These are phyloP conservation scores for Metschnikowia colocasiae DNA, from an alignment of 805 yeast genomes.

Conservation along the genomic window DNA sequence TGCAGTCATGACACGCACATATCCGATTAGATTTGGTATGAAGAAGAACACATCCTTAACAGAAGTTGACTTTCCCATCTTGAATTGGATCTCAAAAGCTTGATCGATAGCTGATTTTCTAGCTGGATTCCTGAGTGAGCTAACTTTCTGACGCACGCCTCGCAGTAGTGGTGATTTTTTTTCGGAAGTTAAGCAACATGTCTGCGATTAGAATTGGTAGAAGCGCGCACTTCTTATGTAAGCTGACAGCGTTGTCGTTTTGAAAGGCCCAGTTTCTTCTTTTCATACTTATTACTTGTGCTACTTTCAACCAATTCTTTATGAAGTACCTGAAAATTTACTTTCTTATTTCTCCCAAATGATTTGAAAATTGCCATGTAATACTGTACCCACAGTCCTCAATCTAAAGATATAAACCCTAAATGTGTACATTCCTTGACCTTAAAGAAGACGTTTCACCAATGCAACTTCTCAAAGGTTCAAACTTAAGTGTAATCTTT, in stretches of 20 bases:
- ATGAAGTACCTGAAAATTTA: too few species aligned
- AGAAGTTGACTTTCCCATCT: constrained; percentile 1
- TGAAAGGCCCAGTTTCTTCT: not conserved
- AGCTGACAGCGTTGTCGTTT: not conserved
- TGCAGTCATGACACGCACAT: constrained; percentile 77
- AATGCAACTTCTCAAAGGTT: constrained; percentile 28
- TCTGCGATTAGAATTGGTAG: constrained; percentile 3
- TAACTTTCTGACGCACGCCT: constrained; percentile 2
- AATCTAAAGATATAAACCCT: not conserved
- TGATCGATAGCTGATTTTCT: not conserved
- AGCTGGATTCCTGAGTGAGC: not conserved
- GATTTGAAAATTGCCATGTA: not conserved
- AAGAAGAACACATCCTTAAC: constrained; percentile 59
- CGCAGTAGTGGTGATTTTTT: not conserved
- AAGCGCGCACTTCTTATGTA: constrained; percentile 6
- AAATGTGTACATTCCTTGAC: constrained; percentile 4
- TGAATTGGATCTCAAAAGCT: not conserved
- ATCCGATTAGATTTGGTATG: constrained; percentile 92
- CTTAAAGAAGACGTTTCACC: constrained; percentile 42
- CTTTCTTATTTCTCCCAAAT: not conserved
- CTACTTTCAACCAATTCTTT: not conserved
- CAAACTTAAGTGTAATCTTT: constrained; percentile 10
- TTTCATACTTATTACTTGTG: not conserved
- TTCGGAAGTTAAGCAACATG: not conserved
- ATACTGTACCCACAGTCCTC: not conserved